Base-by-base conservation (phyloP, 345 rosid genomes). In the Odontarrhena argentea region DNA sequence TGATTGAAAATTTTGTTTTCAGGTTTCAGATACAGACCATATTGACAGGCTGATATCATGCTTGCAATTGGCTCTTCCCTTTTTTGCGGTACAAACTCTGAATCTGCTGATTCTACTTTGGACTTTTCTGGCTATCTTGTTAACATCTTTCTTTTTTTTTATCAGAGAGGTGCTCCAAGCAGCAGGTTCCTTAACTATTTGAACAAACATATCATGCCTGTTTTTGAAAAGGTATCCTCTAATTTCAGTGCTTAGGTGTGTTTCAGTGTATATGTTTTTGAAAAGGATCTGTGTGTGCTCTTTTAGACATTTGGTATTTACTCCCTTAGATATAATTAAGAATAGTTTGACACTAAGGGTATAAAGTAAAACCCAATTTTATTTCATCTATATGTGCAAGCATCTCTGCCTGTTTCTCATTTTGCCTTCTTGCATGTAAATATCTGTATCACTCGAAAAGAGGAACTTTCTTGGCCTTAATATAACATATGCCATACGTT, bases 31-130 rank as follows among this genome's bases (percentile, higher is more conserved):
- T 78, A 82, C 82, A 7, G 99, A 95, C 71, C 98, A 91, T 77
- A 91, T 95, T 69, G 86, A 91, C 81, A 84, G 99, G 63, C 81
- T 95, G 82, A 89, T 91, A 79, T 91, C 97, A 55, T 95, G 99
- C 76, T 81, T 95, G 75, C 83, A 82, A 77, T 82, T 86, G 85
- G 96, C 97, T 41, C 84, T 89, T 81, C 99, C 99, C 8, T 89
- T 91, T 82, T 95, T 95, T 36, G 73, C 91, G 87, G 99, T 95
- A 83, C 8, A 80, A 47, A 51, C 60, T 72, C 18, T 3, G 15
- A 60, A 3, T 9, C n/a, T 42, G 7, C 14, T 50, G 50, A n/a
- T 73, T 25, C 55, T 44, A 10, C 10, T 25, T 14, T 35, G 47
- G 36, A 18, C 9, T 53, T 67, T 55, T 6, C 37, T 60, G 22